phyloP scores from a whole-genome alignment of 768 basidiomycete genomes.

The Tylopilus vinaceipallidus region DNA sequence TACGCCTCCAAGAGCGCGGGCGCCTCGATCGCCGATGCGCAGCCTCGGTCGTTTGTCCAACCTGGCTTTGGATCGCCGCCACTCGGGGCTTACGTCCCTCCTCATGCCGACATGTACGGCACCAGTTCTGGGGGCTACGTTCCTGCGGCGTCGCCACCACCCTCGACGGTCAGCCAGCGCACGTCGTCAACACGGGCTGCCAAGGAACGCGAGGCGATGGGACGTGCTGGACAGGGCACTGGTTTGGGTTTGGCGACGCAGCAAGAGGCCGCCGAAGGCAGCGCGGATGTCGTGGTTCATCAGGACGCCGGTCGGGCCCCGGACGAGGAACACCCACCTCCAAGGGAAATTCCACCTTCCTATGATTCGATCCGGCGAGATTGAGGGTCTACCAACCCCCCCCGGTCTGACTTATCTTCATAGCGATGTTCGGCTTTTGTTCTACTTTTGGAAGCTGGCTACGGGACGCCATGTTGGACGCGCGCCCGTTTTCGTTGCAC shows the following conservation, averaged over 20 bases:
- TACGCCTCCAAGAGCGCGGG: neutral
- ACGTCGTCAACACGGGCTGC: slow-evolving; percentile 12
- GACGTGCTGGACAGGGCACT: slow-evolving; percentile 12
- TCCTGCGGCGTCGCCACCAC: slow-evolving; percentile 22
- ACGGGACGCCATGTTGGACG: too few species aligned
- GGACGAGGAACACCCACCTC: slow-evolving; percentile 13
- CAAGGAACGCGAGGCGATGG: slow-evolving; percentile 28
- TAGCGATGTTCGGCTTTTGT: neutral
- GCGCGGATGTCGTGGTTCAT: slow-evolving; percentile 26
- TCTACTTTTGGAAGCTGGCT: neutral
- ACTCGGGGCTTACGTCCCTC: slow-evolving; percentile 3
- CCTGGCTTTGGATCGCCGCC: slow-evolving; percentile 1
- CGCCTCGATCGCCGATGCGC: neutral
- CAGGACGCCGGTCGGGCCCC: slow-evolving; percentile 28
- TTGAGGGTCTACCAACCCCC: neutral
- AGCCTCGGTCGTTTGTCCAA: slow-evolving; percentile 6
- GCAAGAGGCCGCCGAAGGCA: slow-evolving; percentile 19
- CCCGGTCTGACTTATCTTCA: neutral
- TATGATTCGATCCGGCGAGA: slow-evolving; percentile 29
- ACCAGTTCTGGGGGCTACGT: slow-evolving; percentile 16
- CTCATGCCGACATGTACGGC: slow-evolving; percentile 10
- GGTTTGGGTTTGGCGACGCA: slow-evolving; percentile 22
- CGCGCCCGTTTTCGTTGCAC: too few species aligned
- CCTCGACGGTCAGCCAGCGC: slow-evolving; percentile 20
- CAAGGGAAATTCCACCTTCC: slow-evolving; percentile 28